Evolutionary conservation across 257 asterid species (phyloP).

Genomic region (Phtheirospermum japonicum): DNA sequence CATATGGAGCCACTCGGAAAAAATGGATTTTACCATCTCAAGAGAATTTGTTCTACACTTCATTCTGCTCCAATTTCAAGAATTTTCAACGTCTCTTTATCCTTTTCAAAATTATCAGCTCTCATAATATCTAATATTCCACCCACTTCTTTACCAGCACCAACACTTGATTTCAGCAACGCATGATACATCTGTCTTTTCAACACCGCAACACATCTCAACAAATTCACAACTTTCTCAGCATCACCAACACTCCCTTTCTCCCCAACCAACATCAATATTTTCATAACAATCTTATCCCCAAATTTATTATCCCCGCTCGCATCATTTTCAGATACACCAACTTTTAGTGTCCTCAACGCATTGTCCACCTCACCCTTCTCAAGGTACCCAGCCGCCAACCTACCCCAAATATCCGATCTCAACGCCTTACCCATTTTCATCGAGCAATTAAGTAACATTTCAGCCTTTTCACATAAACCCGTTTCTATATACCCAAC

Average conservation of each 20-base stretch:
- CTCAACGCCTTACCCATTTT: slow-evolving; percentile 38
- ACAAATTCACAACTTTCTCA: slow-evolving; percentile 30
- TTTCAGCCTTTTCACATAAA: slow-evolving; percentile 54
- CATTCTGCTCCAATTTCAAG: slow-evolving; percentile 14
- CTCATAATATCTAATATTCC: slow-evolving; percentile 39
- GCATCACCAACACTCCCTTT: slow-evolving; percentile 40
- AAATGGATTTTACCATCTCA: too few relatives aligned
- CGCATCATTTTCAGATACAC: slow-evolving; percentile 36
- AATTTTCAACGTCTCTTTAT: slow-evolving; percentile 49
- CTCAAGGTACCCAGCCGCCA: slow-evolving; percentile 60
- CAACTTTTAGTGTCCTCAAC: slow-evolving; percentile 45
- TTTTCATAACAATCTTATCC: slow-evolving; percentile 31
- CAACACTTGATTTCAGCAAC: slow-evolving; percentile 36
- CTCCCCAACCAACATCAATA: slow-evolving; percentile 42
- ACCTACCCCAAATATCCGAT: slow-evolving; percentile 51
- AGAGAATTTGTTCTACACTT: too few relatives aligned
- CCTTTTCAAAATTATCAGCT: slow-evolving; percentile 43
- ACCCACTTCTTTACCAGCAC: slow-evolving; percentile 40
- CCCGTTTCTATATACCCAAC: slow-evolving; percentile 49
- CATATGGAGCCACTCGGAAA: too few relatives aligned
- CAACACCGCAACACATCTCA: slow-evolving; percentile 35
- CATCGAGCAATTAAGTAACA: slow-evolving; percentile 42
- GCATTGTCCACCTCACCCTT: slow-evolving; percentile 46
- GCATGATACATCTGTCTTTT: slow-evolving; percentile 42
- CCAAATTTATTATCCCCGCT: slow-evolving; percentile 38